Conservation (phyloP, 1,284 basidiomycete genomes). For the Melampsora medusae region DNA sequence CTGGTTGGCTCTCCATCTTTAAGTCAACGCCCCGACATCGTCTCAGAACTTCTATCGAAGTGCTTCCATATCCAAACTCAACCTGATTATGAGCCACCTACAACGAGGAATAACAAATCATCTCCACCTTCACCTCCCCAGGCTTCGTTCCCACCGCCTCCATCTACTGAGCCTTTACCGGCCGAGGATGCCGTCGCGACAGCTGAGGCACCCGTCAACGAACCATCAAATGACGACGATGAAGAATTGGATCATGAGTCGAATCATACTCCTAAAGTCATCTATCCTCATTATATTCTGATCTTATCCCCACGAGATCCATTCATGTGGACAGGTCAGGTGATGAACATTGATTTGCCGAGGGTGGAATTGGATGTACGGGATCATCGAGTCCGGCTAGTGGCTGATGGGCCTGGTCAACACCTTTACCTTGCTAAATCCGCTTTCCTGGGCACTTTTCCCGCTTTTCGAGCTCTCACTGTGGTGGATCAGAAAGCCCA, state of each 20-base stretch:
- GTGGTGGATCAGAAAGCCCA: slow-evolving; percentile 86
- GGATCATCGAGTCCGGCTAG: slow-evolving; percentile 66
- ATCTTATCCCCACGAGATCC: slow-evolving; percentile 79
- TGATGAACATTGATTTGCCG: slow-evolving; percentile 65
- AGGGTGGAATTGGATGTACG: slow-evolving; percentile 64
- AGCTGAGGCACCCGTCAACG: slow-evolving; percentile 1
- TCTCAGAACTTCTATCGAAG: slow-evolving; percentile 74
- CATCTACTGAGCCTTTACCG: slow-evolving; percentile 12
- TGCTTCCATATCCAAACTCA: slow-evolving; percentile 64
- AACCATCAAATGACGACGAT: slow-evolving; percentile 17
- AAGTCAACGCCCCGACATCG: slow-evolving; percentile 74
- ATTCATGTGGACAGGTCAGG: slow-evolving; percentile 87
- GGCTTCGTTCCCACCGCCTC: slow-evolving; percentile 23
- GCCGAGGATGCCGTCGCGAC: neutral
- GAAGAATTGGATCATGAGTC: slow-evolving; percentile 54
- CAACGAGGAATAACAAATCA: slow-evolving; percentile 62
- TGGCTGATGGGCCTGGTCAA: slow-evolving; percentile 54
- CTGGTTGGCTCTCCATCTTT: slow-evolving; percentile 82
- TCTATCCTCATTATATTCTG: slow-evolving; percentile 68
- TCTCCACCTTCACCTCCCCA: slow-evolving; percentile 60
- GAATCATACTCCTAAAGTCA: slow-evolving; percentile 47
- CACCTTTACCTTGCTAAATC: slow-evolving; percentile 47
- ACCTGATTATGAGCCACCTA: slow-evolving; percentile 44
- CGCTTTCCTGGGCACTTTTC: slow-evolving; percentile 44
- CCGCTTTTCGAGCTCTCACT: slow-evolving; percentile 43